A percentile compares a stretch with the other conserved stretches of the same genome.
These are phyloP conservation scores for Apiospora saccharicola DNA, from an alignment of 2,329 filamentous ascomycete genomes.

Conservation along the genomic window DNA sequence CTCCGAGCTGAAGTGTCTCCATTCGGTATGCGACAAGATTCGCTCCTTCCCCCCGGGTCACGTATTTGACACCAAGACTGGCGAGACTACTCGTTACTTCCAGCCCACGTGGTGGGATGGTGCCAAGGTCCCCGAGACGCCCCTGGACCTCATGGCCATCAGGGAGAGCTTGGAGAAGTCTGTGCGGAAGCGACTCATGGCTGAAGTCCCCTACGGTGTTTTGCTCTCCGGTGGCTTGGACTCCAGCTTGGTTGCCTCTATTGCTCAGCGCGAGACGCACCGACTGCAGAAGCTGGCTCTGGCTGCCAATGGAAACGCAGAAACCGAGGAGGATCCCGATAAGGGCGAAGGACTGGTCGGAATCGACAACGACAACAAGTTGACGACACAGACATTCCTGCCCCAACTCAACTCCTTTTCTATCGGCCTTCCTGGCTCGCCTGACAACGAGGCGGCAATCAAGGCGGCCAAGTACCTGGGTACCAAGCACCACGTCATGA, in stretches of 20 bases:
- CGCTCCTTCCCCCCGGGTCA: conserved; percentile 94
- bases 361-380: conserved; percentile 89
- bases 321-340: conserved; percentile 58
- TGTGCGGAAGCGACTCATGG: conserved; percentile 97
- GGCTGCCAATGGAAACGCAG: conserved; percentile 51
- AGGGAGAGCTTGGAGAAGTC: conserved; percentile 86
- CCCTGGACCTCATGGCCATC: conserved; percentile 83
- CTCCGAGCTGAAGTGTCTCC: conserved; percentile 93
- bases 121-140: conserved; percentile 76
- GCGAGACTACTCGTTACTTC: conserved; percentile 86
- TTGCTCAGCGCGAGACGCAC: conserved; percentile 91
- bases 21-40: conserved; percentile 94
- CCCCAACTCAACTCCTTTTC: conserved; percentile 99
- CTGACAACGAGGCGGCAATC: conserved; percentile 88
- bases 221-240: conserved; percentile 94
- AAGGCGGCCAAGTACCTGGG: conserved; percentile 97
- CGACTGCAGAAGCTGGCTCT: conserved; percentile 73
- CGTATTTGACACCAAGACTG: conserved; percentile 93
- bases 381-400: conserved; percentile 89
- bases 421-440: conserved; percentile 91
- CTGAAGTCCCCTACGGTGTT: conserved; percentile 97
- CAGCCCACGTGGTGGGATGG: conserved; percentile 93
- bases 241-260: conserved; percentile 92
- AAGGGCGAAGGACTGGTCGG: conserved; percentile 81
- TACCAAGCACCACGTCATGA: conserved; percentile 98